Conservation (phyloP, 2,329 filamentous ascomycete species). For the Aspergillus phoenicis region DNA sequence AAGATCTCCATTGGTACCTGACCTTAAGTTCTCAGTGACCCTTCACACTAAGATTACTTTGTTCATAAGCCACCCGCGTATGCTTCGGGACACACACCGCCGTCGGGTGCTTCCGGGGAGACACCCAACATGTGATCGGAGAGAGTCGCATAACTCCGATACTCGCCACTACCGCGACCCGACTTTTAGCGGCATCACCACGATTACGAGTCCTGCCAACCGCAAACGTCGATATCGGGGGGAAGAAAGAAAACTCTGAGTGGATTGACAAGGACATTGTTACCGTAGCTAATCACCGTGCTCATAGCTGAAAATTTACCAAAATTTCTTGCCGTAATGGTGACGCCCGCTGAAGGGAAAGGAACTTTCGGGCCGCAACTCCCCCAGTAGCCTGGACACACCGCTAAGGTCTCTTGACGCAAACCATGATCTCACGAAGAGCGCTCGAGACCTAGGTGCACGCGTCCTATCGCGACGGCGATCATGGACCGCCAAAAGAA, state of each 20-base stretch:
- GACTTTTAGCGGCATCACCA: background rate
- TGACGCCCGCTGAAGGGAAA: constrained; percentile 9
- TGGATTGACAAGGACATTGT: background rate
- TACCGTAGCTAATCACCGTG: background rate
- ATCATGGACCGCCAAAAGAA: background rate
- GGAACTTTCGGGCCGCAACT: constrained; percentile 8
- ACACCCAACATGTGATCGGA: constrained; percentile 15
- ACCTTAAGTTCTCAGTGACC: background rate
- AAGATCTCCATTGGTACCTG: background rate
- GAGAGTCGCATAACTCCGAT: constrained; percentile 14
- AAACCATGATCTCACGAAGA: constrained; percentile 24
- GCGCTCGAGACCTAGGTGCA: constrained; percentile 3
- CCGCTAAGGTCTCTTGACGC: constrained; percentile 18
- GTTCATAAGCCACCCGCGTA: background rate
- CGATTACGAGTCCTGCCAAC: background rate
- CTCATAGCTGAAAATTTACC: background rate
- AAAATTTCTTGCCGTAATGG: constrained; percentile 8
- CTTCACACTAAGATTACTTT: background rate
- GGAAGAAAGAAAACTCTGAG: background rate
- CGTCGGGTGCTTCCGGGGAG: constrained; percentile 16
- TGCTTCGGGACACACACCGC: background rate
- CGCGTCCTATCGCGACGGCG: background rate
- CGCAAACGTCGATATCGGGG: background rate
- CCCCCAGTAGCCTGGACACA: constrained; percentile 13
- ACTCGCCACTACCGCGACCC: background rate